phyloP scores from a whole-genome alignment of 257 asterid species.

The Nicotiana undulata region DNA sequence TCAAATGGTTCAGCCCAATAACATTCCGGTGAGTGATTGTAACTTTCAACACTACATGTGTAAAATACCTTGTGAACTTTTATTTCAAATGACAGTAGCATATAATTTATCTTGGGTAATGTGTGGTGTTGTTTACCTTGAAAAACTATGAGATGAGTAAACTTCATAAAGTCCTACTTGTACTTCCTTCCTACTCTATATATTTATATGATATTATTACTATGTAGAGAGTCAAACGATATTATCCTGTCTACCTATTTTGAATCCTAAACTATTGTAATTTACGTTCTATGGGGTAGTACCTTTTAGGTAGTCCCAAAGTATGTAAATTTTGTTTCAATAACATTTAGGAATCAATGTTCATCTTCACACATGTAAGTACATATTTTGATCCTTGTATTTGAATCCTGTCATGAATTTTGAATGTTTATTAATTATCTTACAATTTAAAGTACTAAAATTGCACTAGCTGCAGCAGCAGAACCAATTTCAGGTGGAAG shows the following conservation, averaged over 20 bases:
- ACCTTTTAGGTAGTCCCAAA: background rate
- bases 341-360: background rate
- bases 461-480: background rate
- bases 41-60: background rate
- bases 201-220: too few species aligned
- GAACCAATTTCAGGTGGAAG: background rate
- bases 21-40: slow-evolving; percentile 12
- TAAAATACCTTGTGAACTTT: background rate
- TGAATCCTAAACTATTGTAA: background rate
- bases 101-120: background rate
- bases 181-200: too few species aligned
- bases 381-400: background rate
- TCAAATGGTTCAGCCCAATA: slow-evolving; percentile 11
- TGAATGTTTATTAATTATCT: background rate
- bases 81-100: background rate
- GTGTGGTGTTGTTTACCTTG: background rate
- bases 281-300: background rate
- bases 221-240: background rate
- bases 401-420: background rate
- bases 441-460: background rate
- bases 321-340: background rate
- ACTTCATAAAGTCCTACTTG: too few species aligned
- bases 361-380: background rate
- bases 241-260: background rate
- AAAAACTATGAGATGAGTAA: background rate